Base-by-base conservation (phyloP, 148 eudicot species). In the Chenopodium formosanum region DNA sequence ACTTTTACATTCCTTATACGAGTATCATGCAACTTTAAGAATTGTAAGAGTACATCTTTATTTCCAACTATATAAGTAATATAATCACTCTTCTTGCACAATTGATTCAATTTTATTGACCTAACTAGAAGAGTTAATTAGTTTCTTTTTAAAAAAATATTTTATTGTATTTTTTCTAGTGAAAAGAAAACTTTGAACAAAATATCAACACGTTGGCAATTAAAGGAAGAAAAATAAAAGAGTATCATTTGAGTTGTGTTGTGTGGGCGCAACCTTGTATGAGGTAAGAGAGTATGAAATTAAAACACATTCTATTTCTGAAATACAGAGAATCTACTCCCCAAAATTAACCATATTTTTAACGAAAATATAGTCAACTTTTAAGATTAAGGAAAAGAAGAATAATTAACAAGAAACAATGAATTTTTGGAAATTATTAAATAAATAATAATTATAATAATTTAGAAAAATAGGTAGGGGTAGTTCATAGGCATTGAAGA, bases 401-500 rank as follows among this genome's bases (percentile, higher is more conserved):
- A 69, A 69, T 69, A 69, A 53, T 53, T 53, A 53, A 53, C 58
- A 32, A 16, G 10, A 7, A 10, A 44, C n/a, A 20, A 72, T 16
- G 9, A 7, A 44, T 16, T 16, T 72, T 1, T 1, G 27, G 29
- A 72, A 44, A 72, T 3, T 16, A 34, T 1, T 19, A 16, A 2
- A 48, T 7, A 53, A 53, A 53, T 53, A 53, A 12, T 53, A 53
- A 53, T 53, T 9, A 53, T 53, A 10, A 4, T 14, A 14, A 34
- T 1, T 11, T 14, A 56, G 19, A 56, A 16, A 22, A 71, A 72
- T n/a, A 76, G 78, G 78, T 76, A 52, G 23, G 34, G 66, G 66
- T 70, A 40, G 53, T 44, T 72, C 50, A 22, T 44, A 72, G 44
- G 75, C 75, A 72, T 72, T 72, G 75, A 72, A 70, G 71, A 29